Conservation (phyloP, 495 filamentous ascomycete genomes). For the Penicillium pulvis region DNA sequence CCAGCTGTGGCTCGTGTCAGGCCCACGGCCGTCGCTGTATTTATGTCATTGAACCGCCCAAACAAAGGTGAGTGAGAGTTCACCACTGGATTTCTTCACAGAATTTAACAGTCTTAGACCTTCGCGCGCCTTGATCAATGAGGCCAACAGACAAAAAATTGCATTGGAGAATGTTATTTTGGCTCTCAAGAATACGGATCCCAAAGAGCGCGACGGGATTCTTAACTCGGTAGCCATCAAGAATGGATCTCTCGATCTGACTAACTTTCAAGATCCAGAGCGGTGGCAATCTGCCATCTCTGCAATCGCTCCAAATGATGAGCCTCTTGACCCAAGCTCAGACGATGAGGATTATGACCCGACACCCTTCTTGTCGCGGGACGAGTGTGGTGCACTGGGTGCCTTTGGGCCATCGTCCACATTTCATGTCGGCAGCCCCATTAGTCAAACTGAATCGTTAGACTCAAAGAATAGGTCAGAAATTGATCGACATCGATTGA, state of each 20-base stretch:
- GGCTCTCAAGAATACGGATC: background rate
- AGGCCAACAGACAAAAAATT: background rate
- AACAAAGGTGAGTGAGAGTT: slow-evolving; percentile 1
- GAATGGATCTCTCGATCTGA: background rate
- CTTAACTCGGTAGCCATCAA: background rate
- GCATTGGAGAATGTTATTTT: slow-evolving; percentile 1
- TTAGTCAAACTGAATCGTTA: background rate
- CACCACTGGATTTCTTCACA: background rate
- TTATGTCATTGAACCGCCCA: slow-evolving; percentile 5
- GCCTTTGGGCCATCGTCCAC: slow-evolving; percentile 2
- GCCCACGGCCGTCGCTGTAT: slow-evolving; percentile 2
- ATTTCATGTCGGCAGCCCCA: slow-evolving; percentile 1
- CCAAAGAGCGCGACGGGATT: background rate
- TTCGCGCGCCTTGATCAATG: background rate
- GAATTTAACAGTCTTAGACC: background rate
- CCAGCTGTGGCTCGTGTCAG: slow-evolving; percentile 6
- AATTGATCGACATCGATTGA: slow-evolving; percentile 2
- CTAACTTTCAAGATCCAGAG: background rate
- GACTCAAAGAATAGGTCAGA: slow-evolving; percentile 3
- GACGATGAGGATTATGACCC: slow-evolving; percentile 2
- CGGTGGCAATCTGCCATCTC: background rate
- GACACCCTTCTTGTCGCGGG: background rate
- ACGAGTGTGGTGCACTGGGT: background rate
- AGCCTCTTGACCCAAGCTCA: background rate
- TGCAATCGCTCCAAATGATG: background rate